phyloP scores from a whole-genome alignment of 306 rosid species.

The Ochetophila trinervis region DNA sequence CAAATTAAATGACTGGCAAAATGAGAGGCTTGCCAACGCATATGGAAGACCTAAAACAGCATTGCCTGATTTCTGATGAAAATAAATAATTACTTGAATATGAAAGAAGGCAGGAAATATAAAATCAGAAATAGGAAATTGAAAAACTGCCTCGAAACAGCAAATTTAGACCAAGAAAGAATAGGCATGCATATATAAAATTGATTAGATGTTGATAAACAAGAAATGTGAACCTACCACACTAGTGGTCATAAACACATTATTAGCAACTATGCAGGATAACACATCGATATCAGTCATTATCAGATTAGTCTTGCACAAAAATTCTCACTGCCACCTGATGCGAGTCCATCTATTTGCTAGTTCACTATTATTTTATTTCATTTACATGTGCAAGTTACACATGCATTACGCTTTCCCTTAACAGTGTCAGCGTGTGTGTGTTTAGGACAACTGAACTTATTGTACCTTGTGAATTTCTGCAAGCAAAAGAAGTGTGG shows the following conservation, averaged over 20 bases:
- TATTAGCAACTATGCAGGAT: neutral
- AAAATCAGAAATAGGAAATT: neutral
- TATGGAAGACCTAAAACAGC: conserved; percentile 90
- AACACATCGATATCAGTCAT: neutral
- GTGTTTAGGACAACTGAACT: neutral
- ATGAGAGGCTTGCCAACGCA: conserved; percentile 92
- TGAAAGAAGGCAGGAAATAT: neutral
- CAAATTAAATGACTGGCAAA: conserved; percentile 89
- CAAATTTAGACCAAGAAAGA: neutral
- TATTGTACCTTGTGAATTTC: conserved; percentile 85
- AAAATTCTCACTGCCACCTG: neutral
- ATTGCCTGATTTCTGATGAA: conserved; percentile 85
- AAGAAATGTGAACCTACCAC: neutral
- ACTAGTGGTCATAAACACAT: neutral
- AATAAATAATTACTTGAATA: neutral
- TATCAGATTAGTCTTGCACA: neutral
- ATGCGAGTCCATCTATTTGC: neutral
- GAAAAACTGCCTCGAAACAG: neutral
- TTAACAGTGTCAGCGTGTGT: neutral
- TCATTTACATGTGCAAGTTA: neutral
- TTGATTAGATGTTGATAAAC: neutral
- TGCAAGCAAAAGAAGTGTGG: conserved; percentile 91
- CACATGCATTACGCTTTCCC: neutral
- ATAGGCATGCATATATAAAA: neutral
- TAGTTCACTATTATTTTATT: neutral